A percentile compares a stretch with the other conserved stretches of the same genome.
Evolutionary conservation across 768 basidiomycete species (phyloP).

Genomic region (Trametes cinnabarina): DNA sequence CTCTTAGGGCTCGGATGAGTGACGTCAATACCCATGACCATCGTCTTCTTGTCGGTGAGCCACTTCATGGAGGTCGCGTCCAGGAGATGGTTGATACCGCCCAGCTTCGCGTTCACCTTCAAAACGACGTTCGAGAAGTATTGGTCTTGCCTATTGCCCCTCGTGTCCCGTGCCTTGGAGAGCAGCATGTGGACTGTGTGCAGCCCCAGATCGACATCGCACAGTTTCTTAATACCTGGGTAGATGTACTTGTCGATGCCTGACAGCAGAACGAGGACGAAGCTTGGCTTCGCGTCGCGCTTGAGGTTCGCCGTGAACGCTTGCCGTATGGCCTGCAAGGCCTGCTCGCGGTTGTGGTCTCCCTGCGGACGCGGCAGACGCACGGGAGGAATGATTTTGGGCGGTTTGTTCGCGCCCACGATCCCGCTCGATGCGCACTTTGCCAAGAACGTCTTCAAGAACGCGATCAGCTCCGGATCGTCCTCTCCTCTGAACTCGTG

Average conservation of each 20-base stretch:
- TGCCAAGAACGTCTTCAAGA: constrained; percentile 51
- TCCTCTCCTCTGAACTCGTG: constrained; percentile 38
- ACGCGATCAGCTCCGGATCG: constrained; percentile 40
- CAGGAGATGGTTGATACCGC: constrained; percentile 74
- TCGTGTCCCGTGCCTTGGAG: constrained; percentile 53
- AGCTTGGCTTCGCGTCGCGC: constrained; percentile 44
- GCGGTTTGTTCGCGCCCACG: constrained; percentile 37
- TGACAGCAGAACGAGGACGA: constrained; percentile 71
- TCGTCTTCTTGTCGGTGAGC: constrained; percentile 66
- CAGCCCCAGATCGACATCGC: constrained; percentile 71
- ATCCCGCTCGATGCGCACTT: constrained; percentile 66
- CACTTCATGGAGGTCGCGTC: constrained; percentile 56
- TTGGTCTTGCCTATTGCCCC: constrained; percentile 60
- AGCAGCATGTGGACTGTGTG: constrained; percentile 74
- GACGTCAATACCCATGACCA: constrained; percentile 85
- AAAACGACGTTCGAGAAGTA: constrained; percentile 81
- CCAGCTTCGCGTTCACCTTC: constrained; percentile 82
- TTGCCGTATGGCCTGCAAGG: constrained; percentile 41
- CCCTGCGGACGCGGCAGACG: constrained; percentile 32
- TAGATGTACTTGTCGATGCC: constrained; percentile 72
- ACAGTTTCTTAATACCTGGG: constrained; percentile 75
- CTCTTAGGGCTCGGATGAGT: constrained; percentile 76
- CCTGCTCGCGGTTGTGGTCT: constrained; percentile 40
- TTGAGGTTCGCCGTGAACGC: constrained; percentile 24
- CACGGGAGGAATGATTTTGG: constrained; percentile 37